Evolutionary conservation across 441 rosid genomes (phyloP), one percentile per base, ranked within the genome.

Genomic region (Populus hybrid): DNA sequence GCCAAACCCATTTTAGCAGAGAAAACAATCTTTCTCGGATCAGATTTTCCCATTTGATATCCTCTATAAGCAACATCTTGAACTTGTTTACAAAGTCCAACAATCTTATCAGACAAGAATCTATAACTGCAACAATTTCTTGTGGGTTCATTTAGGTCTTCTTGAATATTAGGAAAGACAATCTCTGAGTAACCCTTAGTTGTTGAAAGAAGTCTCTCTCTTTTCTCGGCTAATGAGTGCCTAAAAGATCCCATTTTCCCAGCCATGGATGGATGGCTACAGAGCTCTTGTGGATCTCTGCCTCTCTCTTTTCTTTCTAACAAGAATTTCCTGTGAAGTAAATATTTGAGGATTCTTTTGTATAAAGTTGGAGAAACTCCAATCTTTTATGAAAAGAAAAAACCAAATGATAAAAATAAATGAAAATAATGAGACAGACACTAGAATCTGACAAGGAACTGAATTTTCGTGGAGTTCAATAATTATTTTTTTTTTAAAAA

Each of bases 1-100:
- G 97, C 82, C 85, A 91, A 57, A 16, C 94, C 99, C 95, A 93
- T 88, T 85, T 95, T 95, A 0, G 81, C 79, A 2, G 95, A 84
- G 76, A 95, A 95, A 23, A 91, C 66, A 8, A 88, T 76, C 81
- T 95, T 95, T 67, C 98, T 86, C 4, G 93, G 99, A 86, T 95
- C 99, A 7, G 87, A 80, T 26, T 86, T 90, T 3, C 99, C 99
- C 99, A 95, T 95, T 76, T 91, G 87, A 74, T 84, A 88, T 63
- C 88, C 81, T 59, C 81, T 81, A 12, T 57, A 63, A 4, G 69
- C 30, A 67, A 70, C 32, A 36, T 86, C 89, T n/a, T 82, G 87
- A 7, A 90, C 5, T 50, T 75, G 71, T 10, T 40, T 82, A 85
- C 91, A 89, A 6, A 83, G 83, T 1, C 81, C 83, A 81, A 59